These are phyloP conservation scores for Aspergillus asperescens DNA, from an alignment of 495 filamentous ascomycete species.

Conservation along the genomic window DNA sequence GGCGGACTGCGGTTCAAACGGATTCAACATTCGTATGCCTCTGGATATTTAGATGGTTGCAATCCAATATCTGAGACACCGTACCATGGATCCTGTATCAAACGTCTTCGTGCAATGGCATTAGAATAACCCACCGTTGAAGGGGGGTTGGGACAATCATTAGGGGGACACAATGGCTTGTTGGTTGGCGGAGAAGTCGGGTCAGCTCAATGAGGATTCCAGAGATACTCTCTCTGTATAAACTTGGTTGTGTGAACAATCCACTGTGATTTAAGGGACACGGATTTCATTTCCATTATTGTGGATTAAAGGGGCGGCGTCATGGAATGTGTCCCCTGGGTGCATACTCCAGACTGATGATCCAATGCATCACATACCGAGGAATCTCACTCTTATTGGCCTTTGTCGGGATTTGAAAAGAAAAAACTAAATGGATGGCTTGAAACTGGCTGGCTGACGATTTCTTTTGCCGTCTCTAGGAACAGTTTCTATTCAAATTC, in stretches of 20 bases:
- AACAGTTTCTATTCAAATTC: conserved; percentile 14
- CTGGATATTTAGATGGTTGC: not conserved
- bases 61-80: not conserved
- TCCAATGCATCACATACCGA: conserved; percentile 17
- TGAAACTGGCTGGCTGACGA: conserved; percentile 6
- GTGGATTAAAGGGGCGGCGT: conserved; percentile 15
- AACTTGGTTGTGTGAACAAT: conserved; percentile 4
- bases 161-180: conserved; percentile 6
- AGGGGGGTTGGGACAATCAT: not conserved
- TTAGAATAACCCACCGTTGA: not conserved
- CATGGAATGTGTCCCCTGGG: conserved; percentile 10
- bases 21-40: conserved; percentile 9
- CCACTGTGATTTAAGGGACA: conserved; percentile 4
- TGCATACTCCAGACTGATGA: conserved; percentile 17
- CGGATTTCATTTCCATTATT: conserved; percentile 3
- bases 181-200: not conserved
- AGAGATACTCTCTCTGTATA: conserved; percentile 2
- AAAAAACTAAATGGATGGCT: not conserved
- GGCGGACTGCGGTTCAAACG: not conserved
- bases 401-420: not conserved
- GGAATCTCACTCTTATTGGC: conserved; percentile 10
- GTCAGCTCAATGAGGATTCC: not conserved
- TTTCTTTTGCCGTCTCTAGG: conserved; percentile 6
- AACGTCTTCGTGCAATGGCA: not conserved
- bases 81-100: conserved; percentile 7